Evolutionary conservation across 768 basidiomycete genomes (phyloP).

Genomic region (Rhodocollybia butyracea): DNA sequence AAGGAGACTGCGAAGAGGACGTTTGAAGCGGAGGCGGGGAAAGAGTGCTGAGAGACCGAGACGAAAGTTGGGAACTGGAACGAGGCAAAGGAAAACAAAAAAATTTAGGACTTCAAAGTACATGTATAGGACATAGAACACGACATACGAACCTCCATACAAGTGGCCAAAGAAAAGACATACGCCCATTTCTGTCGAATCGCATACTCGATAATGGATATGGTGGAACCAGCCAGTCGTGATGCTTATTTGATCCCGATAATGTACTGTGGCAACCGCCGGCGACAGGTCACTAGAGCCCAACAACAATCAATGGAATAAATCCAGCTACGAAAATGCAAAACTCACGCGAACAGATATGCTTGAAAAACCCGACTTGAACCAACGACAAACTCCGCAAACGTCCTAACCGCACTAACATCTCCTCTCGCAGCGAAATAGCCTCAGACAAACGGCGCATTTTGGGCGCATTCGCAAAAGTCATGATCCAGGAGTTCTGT

Average conservation of each 20-base stretch:
- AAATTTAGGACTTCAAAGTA: background rate
- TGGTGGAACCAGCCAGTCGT: conserved; percentile 58
- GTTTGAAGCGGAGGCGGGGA: conserved; percentile 42
- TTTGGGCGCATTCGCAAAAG: conserved; percentile 34
- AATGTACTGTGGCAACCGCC: conserved; percentile 42
- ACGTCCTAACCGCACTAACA: conserved; percentile 20
- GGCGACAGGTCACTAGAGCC: conserved; percentile 31
- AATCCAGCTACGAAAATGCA: conserved; percentile 10
- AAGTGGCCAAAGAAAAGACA: conserved; percentile 39
- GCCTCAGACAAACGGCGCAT: conserved; percentile 34
- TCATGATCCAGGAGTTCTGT: conserved; percentile 50
- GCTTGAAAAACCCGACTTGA: conserved; percentile 41
- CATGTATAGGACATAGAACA: no score
- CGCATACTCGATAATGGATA: conserved; percentile 34
- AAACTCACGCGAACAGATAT: conserved; percentile 39
- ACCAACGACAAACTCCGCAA: conserved; percentile 19
- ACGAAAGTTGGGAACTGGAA: conserved; percentile 50
- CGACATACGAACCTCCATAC: conserved; percentile 43
- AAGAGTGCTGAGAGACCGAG: conserved; percentile 42
- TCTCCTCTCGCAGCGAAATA: conserved; percentile 22
- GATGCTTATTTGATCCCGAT: conserved; percentile 43
- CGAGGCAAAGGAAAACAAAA: background rate
- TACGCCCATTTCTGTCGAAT: conserved; percentile 32
- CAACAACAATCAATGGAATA: conserved; percentile 1
- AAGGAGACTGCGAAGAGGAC: conserved; percentile 50